These are phyloP conservation scores for Chaetomiaceae sp. DNA, from an alignment of 2,329 filamentous ascomycete genomes.

Conservation along the genomic window DNA sequence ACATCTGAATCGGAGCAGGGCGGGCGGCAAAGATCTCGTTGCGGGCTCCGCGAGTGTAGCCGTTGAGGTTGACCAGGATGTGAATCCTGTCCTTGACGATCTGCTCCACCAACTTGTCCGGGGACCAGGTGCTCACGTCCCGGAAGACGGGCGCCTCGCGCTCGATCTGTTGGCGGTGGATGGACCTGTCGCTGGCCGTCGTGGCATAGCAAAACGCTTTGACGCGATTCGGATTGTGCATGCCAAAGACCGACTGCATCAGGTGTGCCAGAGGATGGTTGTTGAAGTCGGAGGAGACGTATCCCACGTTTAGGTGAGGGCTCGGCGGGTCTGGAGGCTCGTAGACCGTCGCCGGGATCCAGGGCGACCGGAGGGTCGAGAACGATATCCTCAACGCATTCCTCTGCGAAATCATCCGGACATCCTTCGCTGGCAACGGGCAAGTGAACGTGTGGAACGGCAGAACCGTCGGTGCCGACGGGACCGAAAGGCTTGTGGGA, in stretches of 20 bases:
- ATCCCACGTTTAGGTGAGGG: slow-evolving; percentile 85
- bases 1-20: slow-evolving; percentile 96
- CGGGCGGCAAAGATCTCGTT: slow-evolving; percentile 97
- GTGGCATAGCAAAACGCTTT: slow-evolving; percentile 95
- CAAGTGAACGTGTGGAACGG: slow-evolving; percentile 98
- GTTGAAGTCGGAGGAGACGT: slow-evolving; percentile 97
- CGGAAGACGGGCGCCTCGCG: slow-evolving; percentile 85
- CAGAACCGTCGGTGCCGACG: slow-evolving; percentile 86
- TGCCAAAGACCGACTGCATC: slow-evolving; percentile 97
- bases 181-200: slow-evolving; percentile 81
- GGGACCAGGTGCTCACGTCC: slow-evolving; percentile 81
- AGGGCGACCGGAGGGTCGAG: slow-evolving; percentile 79
- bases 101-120: slow-evolving; percentile 78
- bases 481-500: slow-evolving; percentile 68
- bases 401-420: slow-evolving; percentile 89
- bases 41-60: slow-evolving; percentile 91
- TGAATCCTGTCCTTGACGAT: slow-evolving; percentile 87
- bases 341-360: slow-evolving; percentile 78
- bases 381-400: slow-evolving; percentile 92
- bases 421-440: slow-evolving; percentile 83
- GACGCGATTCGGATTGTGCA: slow-evolving; percentile 70
- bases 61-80: slow-evolving; percentile 95
- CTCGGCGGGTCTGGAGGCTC: slow-evolving; percentile 78
- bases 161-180: slow-evolving; percentile 90
- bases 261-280: slow-evolving; percentile 95